Conservation (phyloP, 2,329 filamentous ascomycete genomes). For the Colletotrichum sp. region DNA sequence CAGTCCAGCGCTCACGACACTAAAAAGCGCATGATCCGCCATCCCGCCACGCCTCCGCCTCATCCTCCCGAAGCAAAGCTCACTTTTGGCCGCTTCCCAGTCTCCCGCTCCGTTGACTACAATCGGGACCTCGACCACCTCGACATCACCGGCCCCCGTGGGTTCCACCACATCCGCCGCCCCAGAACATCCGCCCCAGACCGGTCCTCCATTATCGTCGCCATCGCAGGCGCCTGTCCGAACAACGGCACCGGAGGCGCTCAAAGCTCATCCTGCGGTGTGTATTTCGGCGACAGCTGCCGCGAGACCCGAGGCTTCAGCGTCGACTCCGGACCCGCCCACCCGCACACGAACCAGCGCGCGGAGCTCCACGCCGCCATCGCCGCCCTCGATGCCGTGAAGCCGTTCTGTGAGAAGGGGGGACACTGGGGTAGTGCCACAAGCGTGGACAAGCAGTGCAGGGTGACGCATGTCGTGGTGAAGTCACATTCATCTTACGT, state of each 20-base stretch:
- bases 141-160: neutral
- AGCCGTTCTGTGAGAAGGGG: neutral
- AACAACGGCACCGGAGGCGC: neutral
- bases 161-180: neutral
- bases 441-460: neutral
- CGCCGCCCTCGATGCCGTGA: neutral
- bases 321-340: rapidly evolving
- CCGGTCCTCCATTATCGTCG: neutral
- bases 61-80: neutral
- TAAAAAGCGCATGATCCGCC: neutral
- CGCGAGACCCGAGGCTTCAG: neutral
- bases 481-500: neutral
- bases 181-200: neutral
- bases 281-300: neutral
- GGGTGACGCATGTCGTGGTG: neutral
- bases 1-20: neutral
- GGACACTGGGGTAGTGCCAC: neutral
- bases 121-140: neutral
- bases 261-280: neutral
- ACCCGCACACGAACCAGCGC: neutral
- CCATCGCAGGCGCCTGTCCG: neutral
- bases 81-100: neutral
- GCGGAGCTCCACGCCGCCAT: neutral
- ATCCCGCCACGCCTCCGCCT: neutral
- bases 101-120: neutral